Conservation (phyloP, 306 rosid species). For the Geum urbanum region DNA sequence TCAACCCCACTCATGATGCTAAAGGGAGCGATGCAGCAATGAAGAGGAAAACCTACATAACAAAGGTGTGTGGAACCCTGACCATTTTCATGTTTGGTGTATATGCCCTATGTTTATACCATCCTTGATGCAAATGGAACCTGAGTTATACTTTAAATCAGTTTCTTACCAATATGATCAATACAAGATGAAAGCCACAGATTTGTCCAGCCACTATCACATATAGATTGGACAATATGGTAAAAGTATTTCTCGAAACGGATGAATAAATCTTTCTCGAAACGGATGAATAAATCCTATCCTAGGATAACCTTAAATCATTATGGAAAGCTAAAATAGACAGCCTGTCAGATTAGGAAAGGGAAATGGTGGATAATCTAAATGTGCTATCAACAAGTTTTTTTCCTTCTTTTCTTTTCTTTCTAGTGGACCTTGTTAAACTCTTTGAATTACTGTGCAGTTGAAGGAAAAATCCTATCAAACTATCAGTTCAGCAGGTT, state of each 20-base stretch:
- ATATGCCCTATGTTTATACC: neutral
- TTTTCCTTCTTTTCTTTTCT: neutral
- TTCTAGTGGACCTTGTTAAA: conserved; percentile 13
- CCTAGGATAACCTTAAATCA: neutral
- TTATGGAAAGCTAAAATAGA: neutral
- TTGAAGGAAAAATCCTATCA: conserved; percentile 56
- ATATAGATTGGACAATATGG: neutral
- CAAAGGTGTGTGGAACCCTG: conserved; percentile 41
- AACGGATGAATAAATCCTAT: neutral
- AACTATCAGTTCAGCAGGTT: conserved; percentile 37
- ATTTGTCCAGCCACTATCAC: neutral
- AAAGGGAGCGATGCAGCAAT: conserved; percentile 65
- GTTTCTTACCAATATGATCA: conserved; percentile 1
- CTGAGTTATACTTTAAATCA: neutral
- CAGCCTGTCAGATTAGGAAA: neutral
- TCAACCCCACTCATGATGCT: conserved; percentile 70
- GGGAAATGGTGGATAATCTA: neutral
- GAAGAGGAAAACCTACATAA: conserved; percentile 68
- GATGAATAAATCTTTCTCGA: neutral
- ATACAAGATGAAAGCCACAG: neutral
- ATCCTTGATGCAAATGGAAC: neutral
- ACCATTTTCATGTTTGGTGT: neutral
- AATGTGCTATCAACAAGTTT: neutral
- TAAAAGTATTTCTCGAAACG: neutral
- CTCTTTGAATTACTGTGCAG: conserved; percentile 46